Base-by-base conservation (phyloP, 2,329 filamentous ascomycete genomes). In the Trichoderma sp. region DNA sequence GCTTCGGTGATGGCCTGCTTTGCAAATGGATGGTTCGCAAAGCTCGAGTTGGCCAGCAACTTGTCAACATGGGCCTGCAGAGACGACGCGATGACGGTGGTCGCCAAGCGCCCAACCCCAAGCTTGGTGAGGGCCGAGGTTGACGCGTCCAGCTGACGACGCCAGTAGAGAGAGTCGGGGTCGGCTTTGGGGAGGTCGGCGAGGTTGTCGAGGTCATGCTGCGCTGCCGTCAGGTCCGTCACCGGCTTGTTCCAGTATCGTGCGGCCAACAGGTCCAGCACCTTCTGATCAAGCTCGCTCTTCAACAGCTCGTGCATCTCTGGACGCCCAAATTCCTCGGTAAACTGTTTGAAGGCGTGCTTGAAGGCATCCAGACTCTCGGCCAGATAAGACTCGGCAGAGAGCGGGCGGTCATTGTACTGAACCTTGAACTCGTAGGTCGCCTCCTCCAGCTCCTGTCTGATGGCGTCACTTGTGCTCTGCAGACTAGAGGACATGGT, bases 401-500 rank as follows among this genome's bases (percentile, higher is more conserved):
- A 97, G 43, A 99, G 82, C 1, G 94, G 92, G 7, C 95, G 88
- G 75, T 99, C 95, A 73, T 99, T 99, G 79, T 99, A 99, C 76
- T 99, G 96, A 5, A 99, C 95, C 76, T 99, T 99, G 83, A 97
- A 99, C 77, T 99, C 94, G 74, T 99, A 99, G 0, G 92, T 94
- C 3, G 95, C 93, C 78, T 99, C 95, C 73, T 97, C 94, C 0
- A 99, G 86, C 76, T 99, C 95, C 75, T 97, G 92, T 67, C 90
- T 90, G 69, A 99, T 97, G 10, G 93, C 92, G 74, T 97, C 92
- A 71, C 91, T 91, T 3, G 95, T 99, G 63, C 88, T 88, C 71
- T 95, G 91, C 63, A 99, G 82, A 72, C 92, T 97, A 41, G 91
- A 88, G 30, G 94, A 94, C 96, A 99, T 99, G 4, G 93, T 97